Base-by-base conservation (phyloP, 2,329 filamentous ascomycete species). In the Ascochyta koolunga region DNA sequence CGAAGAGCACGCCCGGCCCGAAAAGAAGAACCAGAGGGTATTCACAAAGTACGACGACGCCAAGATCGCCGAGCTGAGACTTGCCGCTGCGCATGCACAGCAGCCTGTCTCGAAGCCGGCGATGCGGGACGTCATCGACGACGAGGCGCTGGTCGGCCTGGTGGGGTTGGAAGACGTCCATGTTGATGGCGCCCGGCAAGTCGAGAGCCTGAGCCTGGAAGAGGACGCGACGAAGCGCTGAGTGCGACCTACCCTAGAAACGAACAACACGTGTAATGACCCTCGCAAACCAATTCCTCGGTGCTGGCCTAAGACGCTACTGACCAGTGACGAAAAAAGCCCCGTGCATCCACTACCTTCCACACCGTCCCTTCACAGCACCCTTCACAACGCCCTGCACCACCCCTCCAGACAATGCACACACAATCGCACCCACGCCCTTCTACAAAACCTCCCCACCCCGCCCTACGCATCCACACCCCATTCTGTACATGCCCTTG, bases 21-120 rank as follows among this genome's bases (percentile, higher is more conserved):
- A 59, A 22, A 70, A 62, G 56, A 74, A 72, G 61, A 74, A 74
- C 21, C 65, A 68, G 13, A 69, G 66, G 25, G 65, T 66, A 3
- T 74, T 65, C 33, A 66, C 57, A n/a, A 65, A 65, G 41, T 65
- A 68, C 19, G 61, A 66, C 11, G 68, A 61, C 16, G 60, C 63
- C 11, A 61, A 64, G 31, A 65, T 68, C 9, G 44, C 64, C 7
- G 60, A 64, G 44, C 53, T 74, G 11, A 67, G 62, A 10, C n/a
- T 54, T 8, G 43, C 44, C 2, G 51, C 51, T 4, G 51, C 51
- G 11, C 31, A 72, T 54, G 67, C 67, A 2, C 67, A 73, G 54
- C 68, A 68, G 52, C 65, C 65, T 16, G 65, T 64, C 8, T 50
- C 42, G 43, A 70, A 68, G 32, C 60, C 64, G 7, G 61, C 62